Percentiles rank a stretch among this genome's conserved stretches.
Conservation (phyloP, 257 asterid species). For the Sherardia arvensis region DNA sequence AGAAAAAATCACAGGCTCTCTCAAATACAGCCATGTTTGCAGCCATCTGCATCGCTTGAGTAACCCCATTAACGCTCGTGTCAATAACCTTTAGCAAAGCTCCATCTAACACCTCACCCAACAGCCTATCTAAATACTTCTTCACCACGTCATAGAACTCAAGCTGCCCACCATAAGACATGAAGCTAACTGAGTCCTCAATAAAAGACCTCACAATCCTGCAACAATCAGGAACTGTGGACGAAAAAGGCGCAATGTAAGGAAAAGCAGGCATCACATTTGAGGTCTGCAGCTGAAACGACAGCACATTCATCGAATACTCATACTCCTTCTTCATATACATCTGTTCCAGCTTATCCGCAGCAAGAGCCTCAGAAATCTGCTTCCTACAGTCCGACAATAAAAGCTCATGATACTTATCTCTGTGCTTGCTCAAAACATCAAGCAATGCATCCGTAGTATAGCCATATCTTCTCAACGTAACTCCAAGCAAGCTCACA, state of each 20-base stretch:
- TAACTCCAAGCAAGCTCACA: conserved; percentile 89
- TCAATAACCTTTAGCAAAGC: conserved; percentile 63
- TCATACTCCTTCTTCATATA: conserved; percentile 97
- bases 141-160: conserved; percentile 82
- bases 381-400: conserved; percentile 90
- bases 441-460: conserved; percentile 88
- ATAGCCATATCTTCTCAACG: conserved; percentile 82
- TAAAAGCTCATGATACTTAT: conserved; percentile 83
- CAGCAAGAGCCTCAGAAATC: conserved; percentile 74
- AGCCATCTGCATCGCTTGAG: conserved; percentile 97
- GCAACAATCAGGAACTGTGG: conserved; percentile 93
- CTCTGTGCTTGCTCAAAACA: conserved; percentile 88
- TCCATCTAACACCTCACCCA: conserved; percentile 81
- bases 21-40: conserved; percentile 96
- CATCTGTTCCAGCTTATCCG: conserved; percentile 96
- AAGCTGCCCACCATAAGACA: conserved; percentile 93
- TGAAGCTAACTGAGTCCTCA: conserved; percentile 90
- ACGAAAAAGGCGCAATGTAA: conserved; percentile 85
- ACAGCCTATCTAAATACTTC: conserved; percentile 84
- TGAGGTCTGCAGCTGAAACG: conserved; percentile 90
- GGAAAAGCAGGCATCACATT: conserved; percentile 96
- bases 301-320: conserved; percentile 81
- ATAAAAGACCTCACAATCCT: conserved; percentile 88
- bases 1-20: conserved; percentile 94
- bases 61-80: conserved; percentile 60